A percentile compares a stretch with the other conserved stretches of the same genome.
Conservation (phyloP, 768 basidiomycete species). For the Leccinum imitatum region DNA sequence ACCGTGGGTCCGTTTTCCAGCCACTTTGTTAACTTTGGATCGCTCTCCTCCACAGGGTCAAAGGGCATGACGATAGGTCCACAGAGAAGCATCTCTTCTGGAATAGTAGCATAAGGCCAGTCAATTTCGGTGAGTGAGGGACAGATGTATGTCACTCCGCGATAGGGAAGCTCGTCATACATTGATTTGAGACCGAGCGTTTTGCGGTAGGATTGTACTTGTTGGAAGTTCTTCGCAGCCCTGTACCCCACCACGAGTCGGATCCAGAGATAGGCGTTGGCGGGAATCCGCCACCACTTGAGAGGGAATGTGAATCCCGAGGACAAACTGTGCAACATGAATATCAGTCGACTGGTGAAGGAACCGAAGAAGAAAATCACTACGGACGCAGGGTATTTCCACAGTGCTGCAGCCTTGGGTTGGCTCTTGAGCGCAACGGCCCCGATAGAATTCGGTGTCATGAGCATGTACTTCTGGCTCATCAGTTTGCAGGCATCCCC, state of each 20-base stretch:
- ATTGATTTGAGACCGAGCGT: conserved; percentile 1
- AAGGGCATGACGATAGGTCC: conserved; percentile 13
- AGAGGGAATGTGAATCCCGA: conserved; percentile 14
- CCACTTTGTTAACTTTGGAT: conserved; percentile 8
- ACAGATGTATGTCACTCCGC: conserved; percentile 2
- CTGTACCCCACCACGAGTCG: not conserved
- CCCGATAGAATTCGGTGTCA: conserved; percentile 3
- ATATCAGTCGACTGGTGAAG: not conserved
- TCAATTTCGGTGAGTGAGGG: conserved; percentile 7
- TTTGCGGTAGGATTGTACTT: not conserved
- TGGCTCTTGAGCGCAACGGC: not conserved
- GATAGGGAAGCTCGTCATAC: not conserved
- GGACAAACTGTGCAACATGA: conserved; percentile 1
- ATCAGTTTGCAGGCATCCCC: not conserved
- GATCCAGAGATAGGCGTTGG: conserved; percentile 8
- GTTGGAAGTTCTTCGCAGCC: not conserved
- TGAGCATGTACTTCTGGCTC: conserved; percentile 5
- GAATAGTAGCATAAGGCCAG: conserved; percentile 1
- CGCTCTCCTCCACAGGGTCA: conserved; percentile 8
- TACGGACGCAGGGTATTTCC: conserved; percentile 13
- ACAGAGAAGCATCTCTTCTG: conserved; percentile 3
- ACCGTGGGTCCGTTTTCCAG: not conserved
- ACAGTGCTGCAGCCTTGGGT: not conserved
- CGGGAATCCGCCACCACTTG: conserved; percentile 15
- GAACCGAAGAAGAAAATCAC: not conserved